Evolutionary conservation across 2,329 filamentous ascomycete genomes (phyloP), one percentile per base, ranked within the genome.

Genomic region (Colletotrichum musae): DNA sequence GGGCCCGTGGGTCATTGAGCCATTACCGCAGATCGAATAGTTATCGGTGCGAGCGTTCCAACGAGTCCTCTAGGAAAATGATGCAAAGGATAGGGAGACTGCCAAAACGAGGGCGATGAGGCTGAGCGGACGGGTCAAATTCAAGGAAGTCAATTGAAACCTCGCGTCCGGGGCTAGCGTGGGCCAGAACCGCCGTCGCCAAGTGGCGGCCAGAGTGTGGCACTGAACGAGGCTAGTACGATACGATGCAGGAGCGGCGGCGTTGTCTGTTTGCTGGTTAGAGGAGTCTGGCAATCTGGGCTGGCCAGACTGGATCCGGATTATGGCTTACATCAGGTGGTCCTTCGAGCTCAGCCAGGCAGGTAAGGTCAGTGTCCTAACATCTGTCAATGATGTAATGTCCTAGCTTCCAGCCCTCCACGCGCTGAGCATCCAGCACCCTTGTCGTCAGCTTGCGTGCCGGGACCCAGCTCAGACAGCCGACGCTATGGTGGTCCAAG

Each of bases 381-480:
- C 21, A 39, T 69, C 60, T 32, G 54, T 28, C 51, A 52, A 57
- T 70, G 67, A 70, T 70, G 67, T 70, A 60, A 64, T 61, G 56
- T 61, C 28, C 39, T 50, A 58, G 43, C 63, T 57, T 64, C 39
- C 21, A 24, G 21, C 21, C 21, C 21, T 24, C 21, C 28, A 10
- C 41, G 28, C 45, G 12, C 16, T 32, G 48, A 59, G 53, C 41
- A 58, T 32, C 21, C 28, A 51, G 48, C 62, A 51, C 59, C 66
- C 43, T 56, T 60, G 66, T 54, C 50, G 16, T 50, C 48, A 36
- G 62, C 18, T 69, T 60, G 62, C 32, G 36, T 66, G 56, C 56
- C 54, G 57, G 54, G 52, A 43, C 21, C 32, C 24, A 59, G 66
- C 43, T 18, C 59, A 56, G 48, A 24, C 45, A 47, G 52, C 41